Base-by-base conservation (phyloP, 768 basidiomycete species). In the Terana coerulea region DNA sequence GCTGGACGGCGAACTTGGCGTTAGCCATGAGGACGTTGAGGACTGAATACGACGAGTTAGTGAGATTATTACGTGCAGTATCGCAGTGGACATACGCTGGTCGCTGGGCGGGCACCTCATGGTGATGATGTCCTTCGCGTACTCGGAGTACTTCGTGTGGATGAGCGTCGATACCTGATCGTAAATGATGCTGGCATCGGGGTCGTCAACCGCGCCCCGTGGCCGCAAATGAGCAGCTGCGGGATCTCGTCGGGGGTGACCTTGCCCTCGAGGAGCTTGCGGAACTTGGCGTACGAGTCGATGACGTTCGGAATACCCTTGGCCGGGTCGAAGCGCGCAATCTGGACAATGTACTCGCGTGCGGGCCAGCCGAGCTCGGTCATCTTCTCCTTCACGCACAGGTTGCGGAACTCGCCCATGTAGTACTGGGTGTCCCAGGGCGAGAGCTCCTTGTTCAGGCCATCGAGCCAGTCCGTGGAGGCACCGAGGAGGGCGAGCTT, bases 131-230 rank as follows among this genome's bases (percentile, higher is more conserved):
- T 69, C 68, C 42, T 69, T 61, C 52, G 74, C 67, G 69, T 86
- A 67, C 57, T 67, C 44, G 17, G 36, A 24, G 57, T 69, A 69
- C 51, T 73, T 54, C 40, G 47, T 51, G 49, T 63, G 55, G 48
- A 91, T 75, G 56, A 85, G 69, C 54, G 80, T 77, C 63, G 86
- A 77, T 55, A 84, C 75, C 64, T 90, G 78, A 57, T 91, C 90
- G 65, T 91, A 91, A 67, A 92, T 91, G 72, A 90, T 89, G 68
- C 84, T 90, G 12, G 92, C 92, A 73, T 97, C 92, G 14, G 92
- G 94, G 68, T 97, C 94, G 60, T 97, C 94, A 53, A 97, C 91
- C 24, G 88, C 88, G n/a, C n/a, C 48, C 92, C 92, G 65, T 97
- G 94, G 19, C 94, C 94, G 66, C 89, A 91, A 58, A 92, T 68